Percentiles rank a stretch among this genome's conserved stretches.
Conservation (phyloP, 1,139 yeast genomes). For the Protomyces arabidopsidicola region DNA sequence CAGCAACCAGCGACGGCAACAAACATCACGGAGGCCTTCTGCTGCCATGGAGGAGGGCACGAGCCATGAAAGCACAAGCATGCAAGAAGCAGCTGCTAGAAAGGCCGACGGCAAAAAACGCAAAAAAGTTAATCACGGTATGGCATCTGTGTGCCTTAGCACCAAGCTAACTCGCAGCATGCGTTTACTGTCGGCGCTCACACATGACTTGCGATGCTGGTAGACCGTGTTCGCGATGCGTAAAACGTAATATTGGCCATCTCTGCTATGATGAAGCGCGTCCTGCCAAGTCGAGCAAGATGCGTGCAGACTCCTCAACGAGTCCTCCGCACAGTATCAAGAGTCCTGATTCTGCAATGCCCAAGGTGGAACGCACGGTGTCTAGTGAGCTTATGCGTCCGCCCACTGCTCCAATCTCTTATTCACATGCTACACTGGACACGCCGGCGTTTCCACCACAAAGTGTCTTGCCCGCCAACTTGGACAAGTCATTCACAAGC, state of each 20-base stretch:
- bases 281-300: slow-evolving; percentile 27
- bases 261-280: slow-evolving; percentile 75
- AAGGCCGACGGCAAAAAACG: slow-evolving; percentile 14
- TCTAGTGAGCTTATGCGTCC: slow-evolving; percentile 7
- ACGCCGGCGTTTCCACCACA: not conserved
- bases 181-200: slow-evolving; percentile 87
- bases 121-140: slow-evolving; percentile 25
- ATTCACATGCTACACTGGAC: not conserved
- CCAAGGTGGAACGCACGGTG: not conserved
- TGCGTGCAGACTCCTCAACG: not conserved
- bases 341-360: not conserved
- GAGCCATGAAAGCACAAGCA: not conserved
- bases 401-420: slow-evolving; percentile 5
- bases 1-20: not conserved
- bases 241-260: slow-evolving; percentile 83
- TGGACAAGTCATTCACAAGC: slow-evolving; percentile 1
- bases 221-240: slow-evolving; percentile 83
- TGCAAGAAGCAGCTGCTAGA: not conserved
- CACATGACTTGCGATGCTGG: slow-evolving; percentile 88
- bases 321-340: not conserved
- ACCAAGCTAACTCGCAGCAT: slow-evolving; percentile 47
- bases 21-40: not conserved
- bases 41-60: not conserved
- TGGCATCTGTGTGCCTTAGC: not conserved
- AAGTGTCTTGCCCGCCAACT: not conserved